A percentile compares a stretch with the other conserved stretches of the same genome.
These are phyloP conservation scores for Sesbania bispinosa DNA, from an alignment of 306 rosid species.

Conservation along the genomic window DNA sequence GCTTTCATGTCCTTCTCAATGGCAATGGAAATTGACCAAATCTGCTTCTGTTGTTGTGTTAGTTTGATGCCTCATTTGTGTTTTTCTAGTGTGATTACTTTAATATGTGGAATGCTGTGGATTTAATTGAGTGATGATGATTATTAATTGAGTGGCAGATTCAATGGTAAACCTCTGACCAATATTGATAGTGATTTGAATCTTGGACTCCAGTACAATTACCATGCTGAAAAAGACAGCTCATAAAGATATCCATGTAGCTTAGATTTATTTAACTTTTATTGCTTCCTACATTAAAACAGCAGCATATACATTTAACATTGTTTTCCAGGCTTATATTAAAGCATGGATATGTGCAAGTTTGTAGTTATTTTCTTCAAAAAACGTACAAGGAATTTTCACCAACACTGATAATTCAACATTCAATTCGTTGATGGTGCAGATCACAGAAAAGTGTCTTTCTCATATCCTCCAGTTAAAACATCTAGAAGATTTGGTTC, in stretches of 20 bases:
- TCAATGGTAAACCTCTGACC: neutral
- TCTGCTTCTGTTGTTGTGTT: neutral
- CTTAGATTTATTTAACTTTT: neutral
- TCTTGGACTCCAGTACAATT: slow-evolving; percentile 12
- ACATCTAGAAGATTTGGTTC: slow-evolving; percentile 66
- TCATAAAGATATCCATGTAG: neutral
- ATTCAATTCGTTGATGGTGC: slow-evolving; percentile 22
- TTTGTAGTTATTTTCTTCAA: neutral
- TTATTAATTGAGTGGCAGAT: neutral
- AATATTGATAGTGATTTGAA: neutral
- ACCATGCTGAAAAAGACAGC: neutral
- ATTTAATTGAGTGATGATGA: neutral
- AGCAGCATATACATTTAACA: neutral
- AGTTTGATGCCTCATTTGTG: neutral
- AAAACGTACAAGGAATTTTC: neutral
- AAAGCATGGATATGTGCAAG: neutral
- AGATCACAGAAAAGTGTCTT: slow-evolving; percentile 73
- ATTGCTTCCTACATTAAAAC: neutral
- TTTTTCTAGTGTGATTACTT: neutral
- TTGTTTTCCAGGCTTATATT: neutral
- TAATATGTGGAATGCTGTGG: neutral
- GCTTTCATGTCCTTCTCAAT: neutral
- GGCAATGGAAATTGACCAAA: neutral
- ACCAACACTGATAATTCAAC: neutral
- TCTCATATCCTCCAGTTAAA: slow-evolving; percentile 49